These are phyloP conservation scores for Penicillium egyptiacum DNA, from an alignment of 495 filamentous ascomycete genomes.

Conservation along the genomic window DNA sequence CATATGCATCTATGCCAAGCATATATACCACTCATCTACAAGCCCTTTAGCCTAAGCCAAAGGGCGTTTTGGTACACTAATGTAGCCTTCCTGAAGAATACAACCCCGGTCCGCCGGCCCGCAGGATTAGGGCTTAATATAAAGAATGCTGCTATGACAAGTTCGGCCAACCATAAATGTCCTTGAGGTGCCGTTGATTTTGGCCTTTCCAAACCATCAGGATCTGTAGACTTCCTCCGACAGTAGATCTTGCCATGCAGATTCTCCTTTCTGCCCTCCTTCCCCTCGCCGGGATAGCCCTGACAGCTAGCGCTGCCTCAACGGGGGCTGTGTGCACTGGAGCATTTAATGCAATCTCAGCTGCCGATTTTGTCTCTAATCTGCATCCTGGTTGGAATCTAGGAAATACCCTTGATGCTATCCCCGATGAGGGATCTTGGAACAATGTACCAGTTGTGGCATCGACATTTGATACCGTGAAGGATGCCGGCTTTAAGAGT, in stretches of 20 bases:
- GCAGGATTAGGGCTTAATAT: neutral
- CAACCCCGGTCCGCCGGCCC: neutral
- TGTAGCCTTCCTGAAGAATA: neutral
- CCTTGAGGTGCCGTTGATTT: neutral
- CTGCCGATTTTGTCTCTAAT: conserved; percentile 33
- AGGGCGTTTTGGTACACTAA: neutral
- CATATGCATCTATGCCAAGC: neutral
- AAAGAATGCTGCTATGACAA: neutral
- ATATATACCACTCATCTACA: neutral
- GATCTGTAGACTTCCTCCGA: too few relatives aligned
- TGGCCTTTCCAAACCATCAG: neutral
- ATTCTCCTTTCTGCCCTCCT: conserved; percentile 12
- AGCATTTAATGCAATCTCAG: conserved; percentile 39
- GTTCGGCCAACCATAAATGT: neutral
- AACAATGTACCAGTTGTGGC: conserved; percentile 52
- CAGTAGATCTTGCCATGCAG: conserved; percentile 9
- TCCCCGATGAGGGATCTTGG: conserved; percentile 59
- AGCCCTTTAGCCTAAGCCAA: neutral
- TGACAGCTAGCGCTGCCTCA: conserved; percentile 13
- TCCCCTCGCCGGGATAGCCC: conserved; percentile 12
- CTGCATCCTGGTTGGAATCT: conserved; percentile 48
- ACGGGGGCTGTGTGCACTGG: conserved; percentile 29
- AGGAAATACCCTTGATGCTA: conserved; percentile 58
- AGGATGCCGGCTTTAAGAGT: conserved; percentile 57
- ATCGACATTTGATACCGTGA: conserved; percentile 51